These are phyloP conservation scores for Letharia lupina DNA, from an alignment of 495 filamentous ascomycete genomes.

Conservation along the genomic window DNA sequence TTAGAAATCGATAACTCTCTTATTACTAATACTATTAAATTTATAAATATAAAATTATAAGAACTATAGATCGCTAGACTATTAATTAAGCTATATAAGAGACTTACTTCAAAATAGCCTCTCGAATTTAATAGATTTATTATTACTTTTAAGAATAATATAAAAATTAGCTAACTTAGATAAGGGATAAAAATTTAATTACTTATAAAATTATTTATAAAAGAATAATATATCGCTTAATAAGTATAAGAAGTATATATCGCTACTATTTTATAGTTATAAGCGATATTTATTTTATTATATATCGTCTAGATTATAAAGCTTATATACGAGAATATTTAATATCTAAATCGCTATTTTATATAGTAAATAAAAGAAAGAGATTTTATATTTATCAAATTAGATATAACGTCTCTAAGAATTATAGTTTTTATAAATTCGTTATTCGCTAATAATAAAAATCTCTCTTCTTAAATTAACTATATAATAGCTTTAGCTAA, in stretches of 20 bases:
- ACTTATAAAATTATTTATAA: too few relatives aligned
- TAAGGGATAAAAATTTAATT: too few relatives aligned
- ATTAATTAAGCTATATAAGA: background rate
- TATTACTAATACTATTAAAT: background rate
- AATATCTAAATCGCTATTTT: background rate
- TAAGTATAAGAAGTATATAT: too few relatives aligned
- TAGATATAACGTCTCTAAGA: background rate
- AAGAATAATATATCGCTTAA: too few relatives aligned
- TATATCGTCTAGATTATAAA: too few relatives aligned
- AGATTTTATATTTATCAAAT: background rate
- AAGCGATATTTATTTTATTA: too few relatives aligned
- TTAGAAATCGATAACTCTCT: background rate
- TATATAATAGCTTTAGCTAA: background rate
- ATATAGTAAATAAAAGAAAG: background rate
- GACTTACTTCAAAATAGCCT: background rate
- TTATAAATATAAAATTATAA: background rate
- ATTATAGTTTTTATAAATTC: background rate
- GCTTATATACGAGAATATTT: too few relatives aligned
- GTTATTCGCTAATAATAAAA: background rate
- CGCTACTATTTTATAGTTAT: too few relatives aligned
- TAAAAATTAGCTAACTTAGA: too few relatives aligned
- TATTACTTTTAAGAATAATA: too few relatives aligned
- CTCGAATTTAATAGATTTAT: too few relatives aligned
- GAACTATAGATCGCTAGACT: background rate
- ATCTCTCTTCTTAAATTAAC: background rate